phyloP scores from a whole-genome alignment of 2,329 filamentous ascomycete species.

The Torrubiella hemipterigena region DNA sequence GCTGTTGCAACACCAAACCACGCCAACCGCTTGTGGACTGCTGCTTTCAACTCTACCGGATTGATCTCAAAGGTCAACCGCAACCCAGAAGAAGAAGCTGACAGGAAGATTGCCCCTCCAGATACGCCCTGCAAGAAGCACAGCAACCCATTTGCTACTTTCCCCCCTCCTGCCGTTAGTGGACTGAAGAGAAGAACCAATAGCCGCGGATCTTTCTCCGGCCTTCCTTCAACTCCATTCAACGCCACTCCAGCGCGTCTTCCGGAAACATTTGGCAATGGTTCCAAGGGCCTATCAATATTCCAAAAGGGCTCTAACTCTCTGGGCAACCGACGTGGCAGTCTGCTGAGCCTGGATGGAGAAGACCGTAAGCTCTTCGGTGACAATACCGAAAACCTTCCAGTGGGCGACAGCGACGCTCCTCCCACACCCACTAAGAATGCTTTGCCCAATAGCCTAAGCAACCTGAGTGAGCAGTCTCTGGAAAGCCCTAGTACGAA shows the following conservation, averaged over 20 bases:
- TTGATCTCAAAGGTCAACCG: conserved; percentile 91
- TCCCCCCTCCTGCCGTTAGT: conserved; percentile 46
- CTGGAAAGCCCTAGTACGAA: conserved; percentile 36
- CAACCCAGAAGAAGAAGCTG: conserved; percentile 56
- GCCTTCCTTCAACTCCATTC: conserved; percentile 72
- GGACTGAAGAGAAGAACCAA: conserved; percentile 52
- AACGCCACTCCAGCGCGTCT: conserved; percentile 40
- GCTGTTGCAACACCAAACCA: conserved; percentile 33
- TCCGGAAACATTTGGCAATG: conserved; percentile 38
- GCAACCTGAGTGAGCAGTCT: conserved; percentile 23
- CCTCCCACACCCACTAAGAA: conserved; percentile 93
- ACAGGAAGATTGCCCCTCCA: conserved; percentile 60
- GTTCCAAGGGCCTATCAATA: conserved; percentile 51
- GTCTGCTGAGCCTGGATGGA: conserved; percentile 70
- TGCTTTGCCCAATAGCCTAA: conserved; percentile 29
- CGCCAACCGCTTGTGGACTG: conserved; percentile 53
- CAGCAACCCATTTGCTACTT: conserved; percentile 54
- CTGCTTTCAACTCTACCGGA: conserved; percentile 88
- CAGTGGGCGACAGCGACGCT: conserved; percentile 42
- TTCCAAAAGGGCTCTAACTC: conserved; percentile 46
- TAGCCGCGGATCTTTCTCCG: conserved; percentile 55
- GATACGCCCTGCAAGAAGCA: conserved; percentile 95
- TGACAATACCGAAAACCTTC: conserved; percentile 15
- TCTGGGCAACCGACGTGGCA: conserved; percentile 42
- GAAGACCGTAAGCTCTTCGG: conserved; percentile 50